phyloP scores from a whole-genome alignment of 805 yeast genomes.

The Candida quercuum region DNA sequence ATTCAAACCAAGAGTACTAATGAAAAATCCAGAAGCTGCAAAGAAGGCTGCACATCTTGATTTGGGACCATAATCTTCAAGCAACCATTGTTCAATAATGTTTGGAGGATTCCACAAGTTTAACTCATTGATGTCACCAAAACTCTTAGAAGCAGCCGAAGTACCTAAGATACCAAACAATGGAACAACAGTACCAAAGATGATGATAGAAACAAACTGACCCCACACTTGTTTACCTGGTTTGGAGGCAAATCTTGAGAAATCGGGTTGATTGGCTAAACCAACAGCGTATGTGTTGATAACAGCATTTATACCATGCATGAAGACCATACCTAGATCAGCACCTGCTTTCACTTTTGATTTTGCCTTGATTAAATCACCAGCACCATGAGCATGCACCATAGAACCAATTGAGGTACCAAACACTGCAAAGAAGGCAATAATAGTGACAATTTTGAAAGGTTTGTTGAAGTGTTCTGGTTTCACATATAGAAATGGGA shows the following conservation, averaged over 20 bases:
- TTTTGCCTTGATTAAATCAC: conserved; percentile 26
- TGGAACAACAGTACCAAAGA: conserved; percentile 39
- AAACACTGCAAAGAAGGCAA: conserved; percentile 28
- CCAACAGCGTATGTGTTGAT: conserved; percentile 28
- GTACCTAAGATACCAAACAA: conserved; percentile 41
- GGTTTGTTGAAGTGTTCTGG: conserved; percentile 28
- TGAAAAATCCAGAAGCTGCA: conserved; percentile 27
- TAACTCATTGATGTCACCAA: conserved; percentile 26
- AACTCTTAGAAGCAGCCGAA: conserved; percentile 35
- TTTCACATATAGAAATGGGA: conserved; percentile 24
- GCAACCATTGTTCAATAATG: conserved; percentile 35
- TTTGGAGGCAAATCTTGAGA: conserved; percentile 32
- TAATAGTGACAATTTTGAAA: conserved; percentile 23
- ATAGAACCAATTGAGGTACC: conserved; percentile 31
- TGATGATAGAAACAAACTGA: conserved; percentile 28
- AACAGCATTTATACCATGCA: conserved; percentile 26
- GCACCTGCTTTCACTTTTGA: conserved; percentile 22
- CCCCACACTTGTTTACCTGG: conserved; percentile 35
- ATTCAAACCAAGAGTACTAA: conserved; percentile 32
- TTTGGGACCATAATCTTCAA: conserved; percentile 30
- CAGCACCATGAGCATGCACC: conserved; percentile 28
- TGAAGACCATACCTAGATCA: conserved; percentile 27
- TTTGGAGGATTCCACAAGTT: conserved; percentile 43
- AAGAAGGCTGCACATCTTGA: conserved; percentile 47
- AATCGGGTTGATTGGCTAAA: conserved; percentile 27